Evolutionary conservation across 441 rosid genomes (phyloP), one percentile per base, ranked within the genome.

Genomic region (Francoa sonchifolia): DNA sequence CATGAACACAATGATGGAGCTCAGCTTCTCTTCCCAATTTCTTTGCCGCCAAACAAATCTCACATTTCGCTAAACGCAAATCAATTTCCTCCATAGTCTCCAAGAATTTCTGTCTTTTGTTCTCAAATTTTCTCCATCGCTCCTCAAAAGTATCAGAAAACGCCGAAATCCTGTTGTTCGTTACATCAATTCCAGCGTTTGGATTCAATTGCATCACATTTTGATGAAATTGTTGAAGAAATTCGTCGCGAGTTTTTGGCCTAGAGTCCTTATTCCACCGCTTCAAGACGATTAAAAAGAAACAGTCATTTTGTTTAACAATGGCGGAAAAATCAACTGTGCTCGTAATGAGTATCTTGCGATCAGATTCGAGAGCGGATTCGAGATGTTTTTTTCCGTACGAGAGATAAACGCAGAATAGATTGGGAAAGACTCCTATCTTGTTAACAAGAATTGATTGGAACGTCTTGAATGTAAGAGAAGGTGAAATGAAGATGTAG

Each of bases 1-100:
- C 82, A 28, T 69, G 2, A 15, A 61, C 73, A 34, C 86, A 69
- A 52, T 52, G 47, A 18, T 74, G 82, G 33, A 72, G 69, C 18
- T 54, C 85, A 1, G 19, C 27, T 0, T 42, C 69, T n/a, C 19
- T 12, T 2, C 56, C 74, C 23, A 19, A n/a, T 14, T 36, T 19
- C 32, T 55, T 33, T 5, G 52, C 71, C 8, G 38, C 55, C 32
- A 25, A 31, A 41, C 82, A 77, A 52, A 59, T 67, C 34, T 50
- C 59, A 30, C 82, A 77, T 5, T 25, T 41, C 33, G 22, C 42
- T 6, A 11, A 31, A n/a, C 39, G 25, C n/a, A 42, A 8, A 41
- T 55, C 22, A 3, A n/a, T 51, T 7, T 42, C 17, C 18, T 57
- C 61, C 67, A 63, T 44, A 14, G 36, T 54, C 67, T 15, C 27